A percentile compares a stretch with the other conserved stretches of the same genome.
Conservation (phyloP, 768 basidiomycete species). For the Termitomyces sp. region DNA sequence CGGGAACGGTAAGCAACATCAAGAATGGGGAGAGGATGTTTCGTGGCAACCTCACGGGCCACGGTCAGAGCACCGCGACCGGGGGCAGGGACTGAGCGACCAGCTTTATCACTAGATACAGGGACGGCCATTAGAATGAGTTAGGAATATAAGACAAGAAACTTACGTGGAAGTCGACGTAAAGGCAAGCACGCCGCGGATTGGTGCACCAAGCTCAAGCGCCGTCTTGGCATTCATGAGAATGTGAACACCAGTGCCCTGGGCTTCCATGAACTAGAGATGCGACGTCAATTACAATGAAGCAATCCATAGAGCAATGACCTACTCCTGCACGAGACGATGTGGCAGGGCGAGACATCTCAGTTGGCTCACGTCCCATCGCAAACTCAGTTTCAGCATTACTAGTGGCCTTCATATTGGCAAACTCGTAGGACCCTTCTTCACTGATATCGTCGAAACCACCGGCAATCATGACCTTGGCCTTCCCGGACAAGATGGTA, state of each 20-base stretch:
- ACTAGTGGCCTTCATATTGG: slow-evolving; percentile 99
- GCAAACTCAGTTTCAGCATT: slow-evolving; percentile 97
- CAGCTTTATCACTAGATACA: slow-evolving; percentile 84
- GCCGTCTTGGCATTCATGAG: slow-evolving; percentile 97
- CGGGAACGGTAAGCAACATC: slow-evolving; percentile 86
- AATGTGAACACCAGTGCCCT: slow-evolving; percentile 94
- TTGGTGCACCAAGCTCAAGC: slow-evolving; percentile 87
- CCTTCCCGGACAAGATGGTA: slow-evolving; percentile 89
- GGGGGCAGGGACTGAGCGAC: slow-evolving; percentile 95
- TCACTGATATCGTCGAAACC: slow-evolving; percentile 98
- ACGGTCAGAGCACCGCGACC: slow-evolving; percentile 89
- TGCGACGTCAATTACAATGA: slow-evolving; percentile 3
- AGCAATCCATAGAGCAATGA: slow-evolving; percentile 11
- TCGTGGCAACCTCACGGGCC: slow-evolving; percentile 78
- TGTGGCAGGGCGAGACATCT: slow-evolving; percentile 97
- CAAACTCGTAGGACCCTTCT: slow-evolving; percentile 98
- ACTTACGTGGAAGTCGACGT: slow-evolving; percentile 93
- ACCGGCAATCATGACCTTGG: slow-evolving; percentile 98
- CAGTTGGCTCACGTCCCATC: slow-evolving; percentile 98
- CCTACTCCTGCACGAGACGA: slow-evolving; percentile 90
- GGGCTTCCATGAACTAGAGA: slow-evolving; percentile 89
- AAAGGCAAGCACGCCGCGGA: slow-evolving; percentile 91
- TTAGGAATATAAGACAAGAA: not conserved
- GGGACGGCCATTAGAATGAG: not conserved
- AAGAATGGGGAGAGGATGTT: slow-evolving; percentile 75